Base-by-base conservation (phyloP, 805 yeast species). In the Saccharomyces eubayanus region DNA sequence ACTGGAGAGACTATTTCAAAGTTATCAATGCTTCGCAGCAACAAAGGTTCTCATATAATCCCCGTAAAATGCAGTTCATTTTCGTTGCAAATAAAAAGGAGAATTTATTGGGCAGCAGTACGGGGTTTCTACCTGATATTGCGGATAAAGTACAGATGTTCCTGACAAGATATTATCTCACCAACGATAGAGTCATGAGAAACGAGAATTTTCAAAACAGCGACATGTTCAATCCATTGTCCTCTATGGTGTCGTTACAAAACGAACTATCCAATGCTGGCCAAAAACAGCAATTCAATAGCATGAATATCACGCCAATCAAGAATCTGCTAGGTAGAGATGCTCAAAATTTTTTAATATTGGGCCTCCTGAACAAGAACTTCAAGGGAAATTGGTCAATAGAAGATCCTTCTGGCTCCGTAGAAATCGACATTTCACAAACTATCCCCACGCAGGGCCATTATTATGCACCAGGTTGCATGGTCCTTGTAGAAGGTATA, bases 321-420 rank as follows among this genome's bases (percentile, higher is more conserved):
- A 91, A 91, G 62, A 91, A 91, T 67, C 72, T 94, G 55, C 67
- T 94, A 29, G 99, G 99, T 30, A 74, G 96, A 52, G 87, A 86
- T 61, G 92, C 92, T 4, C 75, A 80, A 51, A 76, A 81, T 53
- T 94, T 94, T 64, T 72, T 87, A 6, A 65, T 94, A 2, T 82
- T 91, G 62, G 99, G 99, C 0, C 72, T 90, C 54, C 68, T 94
- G 10, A 75, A 84, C 2, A 75, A 76, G 54, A 82, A 83, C 52
- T 73, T 80, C 10, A 80, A 77, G 51, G 96, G 92, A 1, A 73
- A 77, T n/a, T 85, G 81, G 80, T 80, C 80, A 48, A 66, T 95
- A 29, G 96, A 90, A 63, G 99, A 94, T 67, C 79, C 84, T 3
- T 80, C 90, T 1, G 96, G 89, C 55, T 70, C 76, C 46, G 83